Evolutionary conservation across 176 grass and related monocot genomes (phyloP).

Genomic region (Musa itinerans): DNA sequence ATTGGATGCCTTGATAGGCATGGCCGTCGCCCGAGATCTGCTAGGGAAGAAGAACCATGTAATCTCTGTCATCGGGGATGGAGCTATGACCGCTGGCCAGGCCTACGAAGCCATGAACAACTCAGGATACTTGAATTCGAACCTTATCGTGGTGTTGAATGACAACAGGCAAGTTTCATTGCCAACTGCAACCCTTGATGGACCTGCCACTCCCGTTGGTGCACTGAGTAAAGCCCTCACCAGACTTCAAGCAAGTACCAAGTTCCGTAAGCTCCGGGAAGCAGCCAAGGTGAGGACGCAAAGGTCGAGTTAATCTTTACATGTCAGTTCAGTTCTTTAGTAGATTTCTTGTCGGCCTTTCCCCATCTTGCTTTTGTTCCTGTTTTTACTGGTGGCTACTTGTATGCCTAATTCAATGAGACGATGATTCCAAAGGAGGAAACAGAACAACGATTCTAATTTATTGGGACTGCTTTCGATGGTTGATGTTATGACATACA

Average conservation of each 20-base stretch:
- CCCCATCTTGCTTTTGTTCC: neutral
- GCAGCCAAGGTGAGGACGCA: conserved; percentile 40
- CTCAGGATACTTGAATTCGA: conserved; percentile 62
- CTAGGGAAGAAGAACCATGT: conserved; percentile 60
- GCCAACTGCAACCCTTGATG: conserved; percentile 71
- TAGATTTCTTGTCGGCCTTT: neutral
- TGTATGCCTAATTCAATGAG: neutral
- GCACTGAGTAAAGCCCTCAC: conserved; percentile 81
- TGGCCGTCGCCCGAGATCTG: conserved; percentile 67
- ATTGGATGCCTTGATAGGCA: conserved; percentile 25
- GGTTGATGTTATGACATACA: no score
- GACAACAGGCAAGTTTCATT: conserved; percentile 31
- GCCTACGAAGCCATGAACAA: conserved; percentile 50
- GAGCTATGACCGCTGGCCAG: conserved; percentile 90
- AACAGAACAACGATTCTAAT: no score
- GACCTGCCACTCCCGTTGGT: conserved; percentile 57
- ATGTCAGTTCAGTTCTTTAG: neutral
- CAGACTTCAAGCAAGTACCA: conserved; percentile 69
- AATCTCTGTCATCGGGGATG: conserved; percentile 84
- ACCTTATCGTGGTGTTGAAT: conserved; percentile 63
- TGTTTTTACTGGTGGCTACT: neutral
- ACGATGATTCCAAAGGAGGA: no score
- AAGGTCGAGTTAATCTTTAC: neutral
- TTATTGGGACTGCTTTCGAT: no score
- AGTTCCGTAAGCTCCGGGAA: conserved; percentile 61